Conservation (phyloP, 768 basidiomycete genomes). For the Ephemerocybe angulata region DNA sequence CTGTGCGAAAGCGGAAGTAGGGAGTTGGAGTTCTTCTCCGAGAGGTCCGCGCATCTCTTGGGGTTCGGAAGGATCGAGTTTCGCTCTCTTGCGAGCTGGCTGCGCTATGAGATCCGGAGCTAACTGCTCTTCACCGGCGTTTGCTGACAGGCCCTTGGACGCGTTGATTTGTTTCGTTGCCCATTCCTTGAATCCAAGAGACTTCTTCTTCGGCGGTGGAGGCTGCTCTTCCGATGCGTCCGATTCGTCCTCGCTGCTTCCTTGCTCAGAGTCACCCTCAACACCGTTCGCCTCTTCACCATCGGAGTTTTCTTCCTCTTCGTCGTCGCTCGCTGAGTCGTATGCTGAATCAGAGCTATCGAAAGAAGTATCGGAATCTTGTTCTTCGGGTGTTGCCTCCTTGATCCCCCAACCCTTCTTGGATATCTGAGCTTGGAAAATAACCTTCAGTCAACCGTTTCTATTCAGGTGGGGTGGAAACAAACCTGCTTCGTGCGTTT, state of each 20-base stretch:
- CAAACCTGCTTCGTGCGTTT: slow-evolving; percentile 46
- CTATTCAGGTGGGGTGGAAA: not conserved
- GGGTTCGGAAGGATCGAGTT: slow-evolving; percentile 28
- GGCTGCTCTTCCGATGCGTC: slow-evolving; percentile 15
- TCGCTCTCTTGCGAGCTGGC: slow-evolving; percentile 46
- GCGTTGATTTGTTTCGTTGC: slow-evolving; percentile 71
- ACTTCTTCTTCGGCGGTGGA: slow-evolving; percentile 29
- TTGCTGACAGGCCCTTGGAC: slow-evolving; percentile 35
- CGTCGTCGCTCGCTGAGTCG: slow-evolving; percentile 10
- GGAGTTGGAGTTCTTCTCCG: slow-evolving; percentile 67
- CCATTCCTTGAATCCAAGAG: slow-evolving; percentile 83
- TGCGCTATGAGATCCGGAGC: slow-evolving; percentile 10
- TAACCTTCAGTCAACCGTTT: not conserved
- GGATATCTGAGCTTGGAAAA: slow-evolving; percentile 11
- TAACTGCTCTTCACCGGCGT: slow-evolving; percentile 16
- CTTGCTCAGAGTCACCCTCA: slow-evolving; percentile 17
- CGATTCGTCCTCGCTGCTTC: slow-evolving; percentile 21
- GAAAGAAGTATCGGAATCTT: slow-evolving; percentile 57
- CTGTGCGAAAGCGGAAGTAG: slow-evolving; percentile 61
- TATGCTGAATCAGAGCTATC: slow-evolving; percentile 79
- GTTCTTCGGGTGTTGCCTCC: slow-evolving; percentile 19
- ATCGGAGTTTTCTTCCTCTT: slow-evolving; percentile 20
- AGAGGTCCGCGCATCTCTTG: slow-evolving; percentile 71
- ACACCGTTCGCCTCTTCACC: slow-evolving; percentile 19
- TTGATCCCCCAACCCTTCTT: slow-evolving; percentile 46